Base-by-base conservation (phyloP, 1,139 yeast species). In the Yamadazyma diddensiae region DNA sequence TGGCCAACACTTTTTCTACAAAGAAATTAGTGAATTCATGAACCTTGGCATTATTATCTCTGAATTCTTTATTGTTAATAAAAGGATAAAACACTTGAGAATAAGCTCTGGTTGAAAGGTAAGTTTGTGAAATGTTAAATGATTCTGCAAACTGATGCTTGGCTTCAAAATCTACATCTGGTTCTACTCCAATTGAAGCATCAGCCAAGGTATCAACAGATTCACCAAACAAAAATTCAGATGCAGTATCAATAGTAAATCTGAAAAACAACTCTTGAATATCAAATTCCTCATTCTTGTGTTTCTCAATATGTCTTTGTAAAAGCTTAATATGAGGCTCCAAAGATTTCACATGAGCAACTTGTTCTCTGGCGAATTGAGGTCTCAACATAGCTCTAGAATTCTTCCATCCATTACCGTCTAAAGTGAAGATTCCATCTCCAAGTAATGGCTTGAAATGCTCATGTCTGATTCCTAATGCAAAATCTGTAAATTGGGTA, bases 201-300 rank as follows among this genome's bases (percentile, higher is more conserved):
- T 73, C 78, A 28, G 53, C 49, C 34, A 73, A 61, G 12, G 68
- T 55, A 33, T 62, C 60, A 9, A 70, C 72, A 8, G 76, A 65
- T 47, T 70, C 75, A 10, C 82, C 82, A 54, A 77, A 76, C 44
- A 77, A 59, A 46, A 75, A 74, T 51, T 77, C 80, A 11, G 80
- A 70, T 4, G 82, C 73, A 15, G 78, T 66, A 48, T 77, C 82
- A 38, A 77, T 62, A 5, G 82, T 77, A 29, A 77, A 55, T 37
- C 55, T 55, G 53, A 67, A 75, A 49, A 73, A 73, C 32, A 68
- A 56, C 18, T 58, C 64, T 47, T 74, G 80, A 20, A 74, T 50
- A 40, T 77, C 79, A 40, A 73, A 58, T 24, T 47, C 49, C 15
- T 54, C 43, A 20, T 68, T 70, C 7, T 52, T 35, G 32, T 43